Evolutionary conservation across 768 basidiomycete species (phyloP).

Genomic region (Amanita rubescens): DNA sequence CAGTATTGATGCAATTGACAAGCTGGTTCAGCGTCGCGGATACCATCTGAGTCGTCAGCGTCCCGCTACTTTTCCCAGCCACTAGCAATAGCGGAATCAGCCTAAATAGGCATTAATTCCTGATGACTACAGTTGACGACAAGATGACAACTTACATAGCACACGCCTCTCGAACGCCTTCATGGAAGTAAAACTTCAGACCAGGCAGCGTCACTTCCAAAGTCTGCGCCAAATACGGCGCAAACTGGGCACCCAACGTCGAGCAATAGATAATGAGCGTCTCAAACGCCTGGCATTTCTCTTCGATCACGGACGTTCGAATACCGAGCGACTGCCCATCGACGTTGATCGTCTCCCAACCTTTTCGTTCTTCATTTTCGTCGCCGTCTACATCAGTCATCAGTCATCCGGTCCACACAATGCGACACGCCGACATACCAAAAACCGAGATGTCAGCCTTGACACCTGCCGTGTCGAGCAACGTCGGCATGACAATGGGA

Average conservation of each 20-base stretch:
- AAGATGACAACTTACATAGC: conserved; percentile 59
- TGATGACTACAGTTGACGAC: too few species aligned
- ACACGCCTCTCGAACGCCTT: conserved; percentile 74
- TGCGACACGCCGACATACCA: conserved; percentile 31
- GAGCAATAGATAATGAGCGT: conserved; percentile 79
- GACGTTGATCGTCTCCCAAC: conserved; percentile 73
- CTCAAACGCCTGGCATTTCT: conserved; percentile 84
- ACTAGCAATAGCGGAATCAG: conserved; percentile 64
- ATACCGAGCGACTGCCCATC: conserved; percentile 75
- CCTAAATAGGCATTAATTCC: conserved; percentile 29
- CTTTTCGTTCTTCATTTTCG: conserved; percentile 58
- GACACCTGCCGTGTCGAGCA: conserved; percentile 68
- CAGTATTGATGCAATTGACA: conserved; percentile 53
- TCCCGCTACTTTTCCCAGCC: conserved; percentile 58
- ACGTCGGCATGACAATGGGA: conserved; percentile 73
- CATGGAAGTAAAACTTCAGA: conserved; percentile 74
- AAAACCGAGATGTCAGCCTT: conserved; percentile 75
- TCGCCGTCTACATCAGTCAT: conserved; percentile 20
- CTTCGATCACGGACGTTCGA: conserved; percentile 73
- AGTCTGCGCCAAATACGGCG: conserved; percentile 64
- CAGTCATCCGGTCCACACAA: background rate
- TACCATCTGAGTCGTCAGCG: conserved; percentile 63
- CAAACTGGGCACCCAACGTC: conserved; percentile 57
- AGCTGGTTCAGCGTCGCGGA: conserved; percentile 60
- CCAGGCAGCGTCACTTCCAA: conserved; percentile 68